phyloP scores from a whole-genome alignment of 1,139 yeast species.

The Scheffersomyces stambukii region DNA sequence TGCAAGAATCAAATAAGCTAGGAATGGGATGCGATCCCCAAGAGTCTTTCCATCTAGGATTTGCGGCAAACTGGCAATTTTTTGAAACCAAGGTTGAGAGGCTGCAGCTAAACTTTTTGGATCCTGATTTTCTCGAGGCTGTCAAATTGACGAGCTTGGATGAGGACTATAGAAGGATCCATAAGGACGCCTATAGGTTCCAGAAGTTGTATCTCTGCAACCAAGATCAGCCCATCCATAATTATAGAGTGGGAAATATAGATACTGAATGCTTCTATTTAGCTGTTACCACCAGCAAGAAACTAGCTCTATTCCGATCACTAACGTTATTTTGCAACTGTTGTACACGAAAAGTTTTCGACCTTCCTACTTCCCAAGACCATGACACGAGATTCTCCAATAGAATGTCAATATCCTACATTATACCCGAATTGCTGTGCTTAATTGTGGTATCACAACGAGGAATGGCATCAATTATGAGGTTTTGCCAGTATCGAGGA shows the following conservation, averaged over 20 bases:
- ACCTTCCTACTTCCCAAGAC: slow-evolving; percentile 25
- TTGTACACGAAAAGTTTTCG: slow-evolving; percentile 41
- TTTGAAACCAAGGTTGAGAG: slow-evolving; percentile 24
- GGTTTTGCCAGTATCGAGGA: slow-evolving; percentile 56
- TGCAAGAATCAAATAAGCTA: slow-evolving; percentile 33
- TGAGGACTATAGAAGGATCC: slow-evolving; percentile 35
- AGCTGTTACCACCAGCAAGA: slow-evolving; percentile 40
- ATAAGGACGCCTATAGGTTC: slow-evolving; percentile 15
- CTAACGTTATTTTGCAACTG: slow-evolving; percentile 50
- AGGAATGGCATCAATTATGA: slow-evolving; percentile 54
- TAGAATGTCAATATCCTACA: slow-evolving; percentile 47
- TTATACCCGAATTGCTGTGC: slow-evolving; percentile 54
- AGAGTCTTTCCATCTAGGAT: slow-evolving; percentile 40
- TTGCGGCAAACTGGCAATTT: slow-evolving; percentile 41
- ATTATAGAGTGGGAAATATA: background rate
- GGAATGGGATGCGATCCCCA: slow-evolving; percentile 7
- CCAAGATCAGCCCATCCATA: background rate
- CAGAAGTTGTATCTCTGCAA: too few relatives aligned
- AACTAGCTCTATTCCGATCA: slow-evolving; percentile 45
- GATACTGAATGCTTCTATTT: slow-evolving; percentile 25
- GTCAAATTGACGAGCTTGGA: slow-evolving; percentile 26
- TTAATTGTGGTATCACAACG: slow-evolving; percentile 54
- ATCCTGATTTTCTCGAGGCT: slow-evolving; percentile 6
- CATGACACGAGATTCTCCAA: slow-evolving; percentile 43
- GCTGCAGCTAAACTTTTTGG: slow-evolving; percentile 6